Conservation (phyloP, 2,329 filamentous ascomycete genomes). For the Pyricularia pennisetigena region DNA sequence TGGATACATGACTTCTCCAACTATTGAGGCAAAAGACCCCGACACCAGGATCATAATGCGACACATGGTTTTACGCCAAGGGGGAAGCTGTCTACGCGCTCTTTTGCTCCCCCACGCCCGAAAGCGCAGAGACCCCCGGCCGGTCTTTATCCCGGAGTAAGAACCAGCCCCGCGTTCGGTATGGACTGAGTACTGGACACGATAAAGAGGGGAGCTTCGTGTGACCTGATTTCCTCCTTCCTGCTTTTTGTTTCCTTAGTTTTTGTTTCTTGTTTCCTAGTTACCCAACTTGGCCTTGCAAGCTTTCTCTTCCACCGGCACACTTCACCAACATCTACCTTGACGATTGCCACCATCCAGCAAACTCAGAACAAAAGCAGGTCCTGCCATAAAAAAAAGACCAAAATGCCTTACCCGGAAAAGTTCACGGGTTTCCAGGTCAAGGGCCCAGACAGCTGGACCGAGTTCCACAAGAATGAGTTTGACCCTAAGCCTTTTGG, state of each 20-base stretch:
- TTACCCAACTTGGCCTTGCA: background rate
- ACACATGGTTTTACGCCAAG: background rate
- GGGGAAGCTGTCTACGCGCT: background rate
- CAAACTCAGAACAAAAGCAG: background rate
- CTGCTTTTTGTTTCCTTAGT: background rate
- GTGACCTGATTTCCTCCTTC: background rate
- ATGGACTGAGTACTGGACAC: background rate
- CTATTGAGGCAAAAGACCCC: background rate
- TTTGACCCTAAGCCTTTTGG: conserved; percentile 80
- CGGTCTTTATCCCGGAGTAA: background rate
- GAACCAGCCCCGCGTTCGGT: background rate
- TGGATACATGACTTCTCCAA: background rate
- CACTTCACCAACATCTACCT: background rate
- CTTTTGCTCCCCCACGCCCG: background rate
- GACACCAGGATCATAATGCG: background rate
- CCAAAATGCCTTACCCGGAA: conserved; percentile 44
- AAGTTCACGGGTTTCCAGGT: conserved; percentile 54
- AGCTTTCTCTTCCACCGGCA: background rate
- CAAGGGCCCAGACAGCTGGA: conserved; percentile 40
- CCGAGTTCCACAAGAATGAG: conserved; percentile 59
- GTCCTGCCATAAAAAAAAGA: background rate
- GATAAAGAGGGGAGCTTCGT: background rate
- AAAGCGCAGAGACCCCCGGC: background rate
- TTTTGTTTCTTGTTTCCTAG: background rate
- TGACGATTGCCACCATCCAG: background rate